Evolutionary conservation across 2,329 filamentous ascomycete genomes (phyloP), one percentile per base, ranked within the genome.

Genomic region (Fonsecaea nubica): DNA sequence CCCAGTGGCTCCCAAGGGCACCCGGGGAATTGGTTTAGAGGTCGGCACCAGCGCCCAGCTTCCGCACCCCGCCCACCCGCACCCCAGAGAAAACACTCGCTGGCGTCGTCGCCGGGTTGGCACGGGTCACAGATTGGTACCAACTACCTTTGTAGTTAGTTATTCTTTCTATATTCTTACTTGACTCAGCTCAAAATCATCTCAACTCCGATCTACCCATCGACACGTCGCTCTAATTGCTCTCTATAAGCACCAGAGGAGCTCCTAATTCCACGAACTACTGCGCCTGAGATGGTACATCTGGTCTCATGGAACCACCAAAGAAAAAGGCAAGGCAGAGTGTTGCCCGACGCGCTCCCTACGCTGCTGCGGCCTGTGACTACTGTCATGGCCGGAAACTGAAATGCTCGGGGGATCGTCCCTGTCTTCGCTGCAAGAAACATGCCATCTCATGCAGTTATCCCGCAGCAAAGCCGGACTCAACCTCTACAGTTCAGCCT

Each of bases 361-460:
- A 64, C 10, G 62, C 48, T n/a, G 54, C 56, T 10, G 55, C 62
- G 9, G 62, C 62, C 15, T 64, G 62, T 15, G 55, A 59, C n/a
- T 55, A 52, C 15, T 64, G 62, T 36, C 62, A 64, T 45, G 62
- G 62, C 9, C 32, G 62, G 4, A 64, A 64, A 36, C 33, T 64
- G 42, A 64, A 59, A 21, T 64, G 62, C 48, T 58, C 55, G 4
- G 62, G 62, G 13, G 62, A 64, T 21, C 62, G 62, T 9, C 62
- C 62, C 12, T 64, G 62, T 15, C 12, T 45, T 42, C 62, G 62
- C 30, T 64, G 62, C 32, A 57, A 55, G 56, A 58, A 58, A 52
- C 55, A 64, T 21, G 42, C 38, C 25, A 33, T 64, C 30, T 64
- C 62, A 2, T 64, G 62, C 48, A 64, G 62, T 42, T 64, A 64